phyloP scores from a whole-genome alignment of 2,329 filamentous ascomycete genomes.

The Hymenoscyphus fraxineus region DNA sequence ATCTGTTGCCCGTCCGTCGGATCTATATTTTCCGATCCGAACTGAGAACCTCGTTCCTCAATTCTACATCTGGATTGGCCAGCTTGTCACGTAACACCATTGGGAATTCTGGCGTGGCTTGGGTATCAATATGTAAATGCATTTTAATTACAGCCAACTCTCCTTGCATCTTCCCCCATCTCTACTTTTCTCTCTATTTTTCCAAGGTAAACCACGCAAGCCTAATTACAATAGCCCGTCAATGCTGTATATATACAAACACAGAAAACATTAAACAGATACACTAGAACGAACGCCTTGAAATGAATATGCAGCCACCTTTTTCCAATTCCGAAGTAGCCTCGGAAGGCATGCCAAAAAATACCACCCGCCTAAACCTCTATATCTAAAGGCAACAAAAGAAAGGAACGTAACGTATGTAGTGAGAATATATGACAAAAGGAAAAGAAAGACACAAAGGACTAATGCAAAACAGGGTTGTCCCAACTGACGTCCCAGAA shows the following conservation, averaged over 20 bases:
- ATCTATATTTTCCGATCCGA: neutral
- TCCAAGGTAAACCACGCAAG: neutral
- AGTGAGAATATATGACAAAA: neutral
- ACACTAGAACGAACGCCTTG: neutral
- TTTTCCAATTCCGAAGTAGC: neutral
- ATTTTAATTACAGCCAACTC: neutral
- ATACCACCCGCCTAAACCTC: neutral
- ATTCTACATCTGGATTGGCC: neutral
- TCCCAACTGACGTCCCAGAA: slow-evolving; percentile 11
- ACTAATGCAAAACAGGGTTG: neutral
- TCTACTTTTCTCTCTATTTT: neutral
- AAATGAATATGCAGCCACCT: neutral
- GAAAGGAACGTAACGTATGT: neutral
- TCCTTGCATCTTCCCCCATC: neutral
- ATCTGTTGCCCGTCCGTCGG: neutral
- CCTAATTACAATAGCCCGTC: neutral
- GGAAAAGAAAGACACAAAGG: neutral
- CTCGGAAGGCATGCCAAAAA: neutral
- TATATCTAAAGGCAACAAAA: neutral
- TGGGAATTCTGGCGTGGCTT: neutral
- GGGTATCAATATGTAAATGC: neutral
- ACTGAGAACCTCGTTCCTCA: neutral
- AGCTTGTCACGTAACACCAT: neutral
- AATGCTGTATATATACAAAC: neutral
- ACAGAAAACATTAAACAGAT: neutral